These are phyloP conservation scores for Wallacemonas rigidus DNA, from an alignment of 208 protist species.

Conservation along the genomic window DNA sequence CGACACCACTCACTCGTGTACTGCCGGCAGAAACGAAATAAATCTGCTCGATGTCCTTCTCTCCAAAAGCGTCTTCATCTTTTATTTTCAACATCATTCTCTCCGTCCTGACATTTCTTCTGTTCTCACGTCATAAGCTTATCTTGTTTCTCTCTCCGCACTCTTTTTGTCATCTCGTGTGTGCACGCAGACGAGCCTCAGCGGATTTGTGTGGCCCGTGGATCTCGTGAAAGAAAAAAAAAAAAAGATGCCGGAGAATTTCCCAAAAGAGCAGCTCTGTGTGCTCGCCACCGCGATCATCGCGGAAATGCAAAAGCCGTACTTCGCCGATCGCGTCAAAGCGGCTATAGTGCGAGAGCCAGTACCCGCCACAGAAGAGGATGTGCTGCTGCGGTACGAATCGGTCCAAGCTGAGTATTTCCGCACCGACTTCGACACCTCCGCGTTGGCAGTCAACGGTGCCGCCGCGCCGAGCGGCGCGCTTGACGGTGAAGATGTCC, in stretches of 20 bases:
- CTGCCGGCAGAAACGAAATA: no score
- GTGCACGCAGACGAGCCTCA: no score
- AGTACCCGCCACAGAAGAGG: conserved; percentile 37
- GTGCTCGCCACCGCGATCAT: conserved; percentile 46
- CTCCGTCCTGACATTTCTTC: neutral
- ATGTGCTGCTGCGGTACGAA: conserved; percentile 65
- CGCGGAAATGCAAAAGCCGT: conserved; percentile 42
- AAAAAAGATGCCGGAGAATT: neutral
- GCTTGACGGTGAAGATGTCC: conserved; percentile 34
- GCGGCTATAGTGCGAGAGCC: conserved; percentile 28
- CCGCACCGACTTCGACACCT: neutral
- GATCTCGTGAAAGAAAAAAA: neutral
- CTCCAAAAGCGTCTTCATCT: no score
- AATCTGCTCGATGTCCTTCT: no score
- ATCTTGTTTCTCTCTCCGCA: no score
- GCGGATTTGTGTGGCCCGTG: no score
- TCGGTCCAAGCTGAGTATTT: conserved; percentile 65
- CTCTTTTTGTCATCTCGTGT: no score
- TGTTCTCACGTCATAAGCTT: neutral
- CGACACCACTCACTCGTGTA: no score
- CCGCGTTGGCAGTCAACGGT: neutral
- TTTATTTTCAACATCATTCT: no score
- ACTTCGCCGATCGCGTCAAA: conserved; percentile 44
- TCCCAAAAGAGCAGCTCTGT: conserved; percentile 48
- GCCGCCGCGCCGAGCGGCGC: neutral